Base-by-base conservation (phyloP, 2,329 filamentous ascomycete genomes). In the Xylaria sp. region DNA sequence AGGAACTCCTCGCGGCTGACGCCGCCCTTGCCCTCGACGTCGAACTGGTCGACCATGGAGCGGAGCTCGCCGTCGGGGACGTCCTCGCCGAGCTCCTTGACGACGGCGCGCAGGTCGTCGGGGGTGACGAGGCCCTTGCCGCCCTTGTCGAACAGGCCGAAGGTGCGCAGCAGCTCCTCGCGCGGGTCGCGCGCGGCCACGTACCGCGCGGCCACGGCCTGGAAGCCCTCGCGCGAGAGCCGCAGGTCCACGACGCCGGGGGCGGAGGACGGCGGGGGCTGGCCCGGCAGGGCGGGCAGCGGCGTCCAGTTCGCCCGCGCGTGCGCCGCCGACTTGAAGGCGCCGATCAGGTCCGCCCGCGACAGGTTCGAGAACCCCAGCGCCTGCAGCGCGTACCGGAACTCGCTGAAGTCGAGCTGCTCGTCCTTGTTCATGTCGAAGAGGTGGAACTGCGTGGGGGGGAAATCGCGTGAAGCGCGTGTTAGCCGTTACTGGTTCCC, bases 31-130 rank as follows among this genome's bases (percentile, higher is more conserved):
- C 91, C 93, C 69, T 96, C 90, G 61, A 97, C 81, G 76, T 99
- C 94, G 76, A 97, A 95, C 74, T 97, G 93, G 68, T 97, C 92
- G 76, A 99, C 94, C 94, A 99, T 99, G 61, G 92, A 92, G 64
- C 85, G 81, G 57, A 99, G 80, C 72, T 99, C 94, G 66, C 95
- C 90, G 68, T 99, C 93, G 64, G 94, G 91, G 63, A 99, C 80
- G 11, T 90, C 91, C 72, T 97, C 93, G 7, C 94, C 94, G 60
- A 99, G 78, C 71, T 97, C 94, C 66, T 91, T 84, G 53, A 93
- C 92, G 21, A 97, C 91, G 52, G 91, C 81, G 58, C 91, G 81
- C 74, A 99, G 76, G 76, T 97, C 94, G 56, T 94, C 89, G 44
- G 97, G 76, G 48, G 89, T 92, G 64, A 99, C 96, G 62, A 89